phyloP scores from a whole-genome alignment of 2,329 filamentous ascomycete species.

The Coccinonectria pachysandricola region DNA sequence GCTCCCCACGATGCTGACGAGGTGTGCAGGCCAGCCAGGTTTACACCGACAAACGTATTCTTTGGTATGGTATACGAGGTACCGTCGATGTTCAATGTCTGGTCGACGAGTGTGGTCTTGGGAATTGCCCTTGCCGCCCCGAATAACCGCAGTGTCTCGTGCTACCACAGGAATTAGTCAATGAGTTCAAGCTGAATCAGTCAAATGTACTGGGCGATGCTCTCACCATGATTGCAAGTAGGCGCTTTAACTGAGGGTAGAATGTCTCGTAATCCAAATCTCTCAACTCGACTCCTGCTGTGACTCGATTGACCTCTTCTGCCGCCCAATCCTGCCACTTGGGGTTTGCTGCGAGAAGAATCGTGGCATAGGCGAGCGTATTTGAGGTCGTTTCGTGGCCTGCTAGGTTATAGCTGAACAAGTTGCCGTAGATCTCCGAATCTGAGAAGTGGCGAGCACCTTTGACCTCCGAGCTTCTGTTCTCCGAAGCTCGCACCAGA shows the following conservation, averaged over 20 bases:
- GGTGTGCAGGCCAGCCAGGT: constrained; percentile 10
- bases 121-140: constrained; percentile 10
- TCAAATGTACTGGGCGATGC: neutral
- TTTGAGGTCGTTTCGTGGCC: constrained; percentile 42
- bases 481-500: constrained; percentile 11
- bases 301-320: constrained; percentile 22
- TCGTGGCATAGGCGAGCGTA: constrained; percentile 30
- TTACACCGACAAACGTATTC: constrained; percentile 11
- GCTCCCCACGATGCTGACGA: constrained; percentile 11
- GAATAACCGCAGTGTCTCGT: constrained; percentile 12
- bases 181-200: neutral
- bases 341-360: constrained; percentile 33
- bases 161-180: constrained; percentile 3
- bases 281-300: constrained; percentile 4
- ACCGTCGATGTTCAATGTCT: constrained; percentile 9
- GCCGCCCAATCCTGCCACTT: constrained; percentile 34
- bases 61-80: constrained; percentile 8
- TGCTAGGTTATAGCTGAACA: constrained; percentile 38
- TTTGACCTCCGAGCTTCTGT: constrained; percentile 3
- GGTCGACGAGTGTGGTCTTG: constrained; percentile 9
- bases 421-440: constrained; percentile 37
- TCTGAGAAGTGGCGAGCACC: constrained; percentile 21
- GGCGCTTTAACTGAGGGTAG: constrained; percentile 11
- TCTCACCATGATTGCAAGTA: constrained; percentile 11
- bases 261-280: constrained; percentile 12